Base-by-base conservation (phyloP, 2,329 filamentous ascomycete species). In the Cryphonectria radicalis region DNA sequence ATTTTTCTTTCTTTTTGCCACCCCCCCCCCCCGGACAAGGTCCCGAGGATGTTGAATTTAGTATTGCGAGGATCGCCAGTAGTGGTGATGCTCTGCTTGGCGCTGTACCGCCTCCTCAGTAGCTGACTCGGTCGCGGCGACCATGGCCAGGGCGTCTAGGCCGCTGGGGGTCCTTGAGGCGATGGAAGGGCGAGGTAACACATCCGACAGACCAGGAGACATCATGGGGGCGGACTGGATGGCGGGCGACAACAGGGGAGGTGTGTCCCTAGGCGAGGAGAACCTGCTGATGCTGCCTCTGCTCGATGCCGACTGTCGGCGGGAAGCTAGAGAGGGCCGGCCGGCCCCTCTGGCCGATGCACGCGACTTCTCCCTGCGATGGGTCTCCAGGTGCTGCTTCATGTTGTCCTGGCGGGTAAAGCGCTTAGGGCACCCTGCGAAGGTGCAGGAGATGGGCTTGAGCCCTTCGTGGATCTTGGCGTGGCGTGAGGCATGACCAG, bases 381-480 rank as follows among this genome's bases (percentile, higher is more conserved):
- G 92, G 0, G 92, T 94, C 76, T 93, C 89, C 42, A 93, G 86
- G 77, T 95, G 92, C 82, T 94, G 92, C 85, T 94, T 93, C 92
- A 95, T 95, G 84, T 95, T 95, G 84, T 95, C 92, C 76, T 91
- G 90, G 74, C 92, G 91, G 14, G 92, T 94, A 76, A 95, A 95
- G 77, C 92, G 92, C 82, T 94, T 94, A 64, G 69, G 60, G 59
- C 72, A 73, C 72, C 91, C 91, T 0, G 86, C 82, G 77, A 87
- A 92, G 43, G 90, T 86, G 81, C 89, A 91, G 53, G 86, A 88
- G 32, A 93, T 91, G 19, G 90, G 90, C 83, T 95, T 95, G 81
- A 93, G 92, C 65, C 91, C 91, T 1, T 91, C 93, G 83, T 95
- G 93, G 77, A 94, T 94, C 81, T 94, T 94, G 72, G 92, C 92